Evolutionary conservation across 140 eudicot genomes (phyloP).

Genomic region (Bidens hawaiensis): DNA sequence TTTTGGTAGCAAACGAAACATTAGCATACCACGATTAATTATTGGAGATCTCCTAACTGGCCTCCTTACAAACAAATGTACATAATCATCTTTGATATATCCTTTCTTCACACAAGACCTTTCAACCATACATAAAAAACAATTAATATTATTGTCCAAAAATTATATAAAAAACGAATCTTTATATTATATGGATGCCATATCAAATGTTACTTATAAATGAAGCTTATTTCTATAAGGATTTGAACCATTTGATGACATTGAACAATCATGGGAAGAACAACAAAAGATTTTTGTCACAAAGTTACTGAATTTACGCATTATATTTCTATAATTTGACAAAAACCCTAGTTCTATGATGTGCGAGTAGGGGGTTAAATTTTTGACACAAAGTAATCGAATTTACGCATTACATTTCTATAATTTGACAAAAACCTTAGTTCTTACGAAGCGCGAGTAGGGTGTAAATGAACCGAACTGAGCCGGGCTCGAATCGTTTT

Average conservation of each 20-base stretch:
- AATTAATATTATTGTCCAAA: constrained; percentile 4
- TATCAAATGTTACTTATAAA: constrained; percentile 4
- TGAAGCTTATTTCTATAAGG: background rate
- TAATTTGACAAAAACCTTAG: too few relatives aligned
- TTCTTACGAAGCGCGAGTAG: too few relatives aligned
- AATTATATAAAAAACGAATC: background rate
- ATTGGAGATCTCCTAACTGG: constrained; percentile 93
- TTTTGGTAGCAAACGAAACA: constrained; percentile 21
- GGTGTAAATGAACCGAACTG: too few relatives aligned
- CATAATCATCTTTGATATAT: constrained; percentile 88
- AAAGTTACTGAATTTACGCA: background rate
- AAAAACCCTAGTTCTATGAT: too few relatives aligned
- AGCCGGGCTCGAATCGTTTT: too few relatives aligned
- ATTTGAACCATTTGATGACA: background rate
- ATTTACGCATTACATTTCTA: too few relatives aligned
- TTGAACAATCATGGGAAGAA: constrained; percentile 4
- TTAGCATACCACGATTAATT: constrained; percentile 94
- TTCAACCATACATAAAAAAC: constrained; percentile 11
- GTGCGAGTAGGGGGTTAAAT: too few relatives aligned
- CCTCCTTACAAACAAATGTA: constrained; percentile 82
- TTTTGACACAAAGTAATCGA: too few relatives aligned
- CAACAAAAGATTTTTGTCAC: background rate
- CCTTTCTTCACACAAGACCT: constrained; percentile 97
- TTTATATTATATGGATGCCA: background rate
- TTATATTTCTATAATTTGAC: too few relatives aligned